Evolutionary conservation across 2,329 filamentous ascomycete species (phyloP), one percentile per base, ranked within the genome.

Genomic region (Colletotrichum siamense): DNA sequence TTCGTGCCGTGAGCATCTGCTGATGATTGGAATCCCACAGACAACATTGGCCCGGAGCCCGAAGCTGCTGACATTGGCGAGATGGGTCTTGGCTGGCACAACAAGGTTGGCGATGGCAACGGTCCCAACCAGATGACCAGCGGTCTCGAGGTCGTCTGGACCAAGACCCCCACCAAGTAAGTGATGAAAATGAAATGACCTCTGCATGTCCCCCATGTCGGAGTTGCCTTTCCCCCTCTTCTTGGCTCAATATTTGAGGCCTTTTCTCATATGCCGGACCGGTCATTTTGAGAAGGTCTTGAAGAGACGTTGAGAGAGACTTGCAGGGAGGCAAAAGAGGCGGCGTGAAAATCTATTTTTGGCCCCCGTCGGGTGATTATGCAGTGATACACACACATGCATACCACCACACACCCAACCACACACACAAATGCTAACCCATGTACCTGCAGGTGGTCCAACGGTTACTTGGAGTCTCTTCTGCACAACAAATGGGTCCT

Each of bases 81-180:
- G 78, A 93, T 95, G 82, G 94, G 94, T 77, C 85, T 96, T 13
- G 94, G 94, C 79, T 96, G 94, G 94, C 83, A 84, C 78, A 96
- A 92, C 89, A 89, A 86, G 70, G 87, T 92, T 84, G 88, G 88
- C 76, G 87, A 89, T 12, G 94, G 94, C 80, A 94, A 93, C 81
- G 94, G 93, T n/a, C 87, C 91, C 30, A 88, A 96, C 82, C 89
- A 94, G 83, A 95, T 95, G 86, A 96, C 94, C 78, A 93, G 90
- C 79, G 94, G 94, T 68, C 89, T 96, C 4, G 94, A 96, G 85
- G 94, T 96, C 62, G 95, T 89, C 83, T 96, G 94, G 94, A 95
- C 94, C 80, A 92, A 89, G 83, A 94, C 92, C 24, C 94, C 94
- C 3, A 92, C 90, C 79, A 92, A 95, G 87, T 76, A 70, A 76